Conservation (phyloP, 2,329 filamentous ascomycete genomes). For the Pseudonectria buxi region DNA sequence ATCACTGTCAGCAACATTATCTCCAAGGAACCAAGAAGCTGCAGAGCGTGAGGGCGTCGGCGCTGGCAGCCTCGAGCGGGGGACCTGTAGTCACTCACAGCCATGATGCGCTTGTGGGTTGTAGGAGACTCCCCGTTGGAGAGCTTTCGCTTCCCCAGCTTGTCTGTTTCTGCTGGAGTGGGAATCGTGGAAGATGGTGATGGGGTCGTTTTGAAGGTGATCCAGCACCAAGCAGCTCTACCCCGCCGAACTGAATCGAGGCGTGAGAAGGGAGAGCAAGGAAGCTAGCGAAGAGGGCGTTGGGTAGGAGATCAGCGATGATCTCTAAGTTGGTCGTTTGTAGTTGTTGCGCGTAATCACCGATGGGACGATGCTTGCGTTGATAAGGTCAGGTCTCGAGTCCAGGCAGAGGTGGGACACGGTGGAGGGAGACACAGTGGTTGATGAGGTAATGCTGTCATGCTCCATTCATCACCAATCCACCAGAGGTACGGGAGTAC, state of each 20-base stretch:
- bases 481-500: neutral
- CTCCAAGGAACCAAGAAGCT: conserved; percentile 6
- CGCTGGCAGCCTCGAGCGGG: neutral
- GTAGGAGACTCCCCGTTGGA: conserved; percentile 53
- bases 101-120: conserved; percentile 54
- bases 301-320: too few relatives aligned
- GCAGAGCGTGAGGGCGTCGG: neutral
- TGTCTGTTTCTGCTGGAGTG: conserved; percentile 31
- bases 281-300: conserved; percentile 7
- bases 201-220: conserved; percentile 17
- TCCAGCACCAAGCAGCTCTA: conserved; percentile 31
- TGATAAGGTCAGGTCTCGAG: too few relatives aligned
- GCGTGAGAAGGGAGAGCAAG: neutral
- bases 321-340: conserved; percentile 4
- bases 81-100: conserved; percentile 39
- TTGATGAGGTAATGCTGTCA: conserved; percentile 22
- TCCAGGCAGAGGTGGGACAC: neutral
- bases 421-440: conserved; percentile 5
- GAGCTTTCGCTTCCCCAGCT: conserved; percentile 63
- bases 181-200: conserved; percentile 29
- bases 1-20: conserved; percentile 6
- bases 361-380: too few relatives aligned
- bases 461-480: conserved; percentile 5
- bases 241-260: conserved; percentile 23
- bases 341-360: too few relatives aligned